These are phyloP conservation scores for Chionographis japonica DNA, from an alignment of 106 monocot genomes.

Conservation along the genomic window DNA sequence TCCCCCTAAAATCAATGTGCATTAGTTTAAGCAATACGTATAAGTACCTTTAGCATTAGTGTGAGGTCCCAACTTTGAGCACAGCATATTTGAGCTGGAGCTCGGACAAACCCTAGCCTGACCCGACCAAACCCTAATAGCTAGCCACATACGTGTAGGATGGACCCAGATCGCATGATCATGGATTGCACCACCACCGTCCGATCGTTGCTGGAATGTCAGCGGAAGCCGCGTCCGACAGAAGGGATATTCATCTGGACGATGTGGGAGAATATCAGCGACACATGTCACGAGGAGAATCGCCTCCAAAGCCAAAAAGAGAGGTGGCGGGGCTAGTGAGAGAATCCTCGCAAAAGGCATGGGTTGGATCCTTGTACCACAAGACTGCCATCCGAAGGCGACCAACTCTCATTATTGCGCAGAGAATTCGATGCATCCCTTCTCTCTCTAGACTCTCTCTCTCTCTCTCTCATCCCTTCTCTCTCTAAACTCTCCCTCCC, in stretches of 20 bases:
- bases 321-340: conserved; percentile 9
- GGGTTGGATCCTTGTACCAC: conserved; percentile 82
- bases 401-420: conserved; percentile 62
- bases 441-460: conserved; percentile 9
- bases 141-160: background rate
- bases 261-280: conserved; percentile 23
- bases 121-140: background rate
- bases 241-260: conserved; percentile 78
- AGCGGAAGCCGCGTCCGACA: conserved; percentile 44
- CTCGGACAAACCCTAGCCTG: no score
- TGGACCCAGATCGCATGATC: background rate
- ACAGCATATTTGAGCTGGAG: no score
- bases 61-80: no score
- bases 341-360: conserved; percentile 60
- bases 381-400: conserved; percentile 62
- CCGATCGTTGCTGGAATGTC: background rate
- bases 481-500: conserved; percentile 12
- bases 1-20: no score
- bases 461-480: background rate
- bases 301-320: background rate
- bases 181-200: background rate
- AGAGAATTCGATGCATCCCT: conserved; percentile 47
- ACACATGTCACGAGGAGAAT: conserved; percentile 41
- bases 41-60: no score
- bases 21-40: no score